These are phyloP conservation scores for Colletotrichum ledebouriae DNA, from an alignment of 2,329 filamentous ascomycete species.

Conservation along the genomic window DNA sequence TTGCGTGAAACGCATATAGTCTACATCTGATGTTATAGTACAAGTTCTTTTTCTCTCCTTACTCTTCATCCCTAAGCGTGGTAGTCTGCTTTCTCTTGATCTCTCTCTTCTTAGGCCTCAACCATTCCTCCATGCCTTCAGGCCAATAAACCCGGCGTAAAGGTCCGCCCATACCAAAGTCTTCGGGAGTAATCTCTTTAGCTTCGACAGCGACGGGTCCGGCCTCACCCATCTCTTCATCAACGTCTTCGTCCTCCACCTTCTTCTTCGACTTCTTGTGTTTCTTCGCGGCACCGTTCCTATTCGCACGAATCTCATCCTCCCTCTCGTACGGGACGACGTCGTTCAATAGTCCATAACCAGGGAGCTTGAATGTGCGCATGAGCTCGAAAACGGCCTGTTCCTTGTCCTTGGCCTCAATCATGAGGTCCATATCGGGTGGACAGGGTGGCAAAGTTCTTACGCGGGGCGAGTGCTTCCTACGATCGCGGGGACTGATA, in stretches of 20 bases:
- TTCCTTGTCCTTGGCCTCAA: conserved; percentile 98
- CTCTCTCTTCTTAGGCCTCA: conserved; percentile 82
- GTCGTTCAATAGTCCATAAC: conserved; percentile 81
- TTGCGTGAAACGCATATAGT: neutral
- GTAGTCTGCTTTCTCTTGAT: conserved; percentile 66
- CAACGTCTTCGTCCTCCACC: conserved; percentile 53
- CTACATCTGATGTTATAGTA: neutral
- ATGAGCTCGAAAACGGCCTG: conserved; percentile 96
- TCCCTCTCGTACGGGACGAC: conserved; percentile 81
- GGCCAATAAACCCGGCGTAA: conserved; percentile 92
- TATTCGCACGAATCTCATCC: conserved; percentile 77
- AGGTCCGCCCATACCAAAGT: conserved; percentile 88
- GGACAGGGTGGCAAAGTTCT: conserved; percentile 85
- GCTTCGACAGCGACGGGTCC: conserved; percentile 55
- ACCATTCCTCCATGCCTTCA: conserved; percentile 88
- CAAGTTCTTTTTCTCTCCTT: neutral
- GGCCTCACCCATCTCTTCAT: conserved; percentile 55
- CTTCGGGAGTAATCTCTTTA: conserved; percentile 70
- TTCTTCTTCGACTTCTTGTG: conserved; percentile 53
- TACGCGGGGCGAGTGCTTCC: conserved; percentile 89
- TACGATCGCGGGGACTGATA: conserved; percentile 80
- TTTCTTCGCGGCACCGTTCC: conserved; percentile 57
- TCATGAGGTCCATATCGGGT: conserved; percentile 94
- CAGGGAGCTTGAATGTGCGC: conserved; percentile 87
- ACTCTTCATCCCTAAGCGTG: conserved; percentile 50